These are phyloP conservation scores for Loxodes magnus DNA, from an alignment of 73 alveolate species.

Conservation along the genomic window DNA sequence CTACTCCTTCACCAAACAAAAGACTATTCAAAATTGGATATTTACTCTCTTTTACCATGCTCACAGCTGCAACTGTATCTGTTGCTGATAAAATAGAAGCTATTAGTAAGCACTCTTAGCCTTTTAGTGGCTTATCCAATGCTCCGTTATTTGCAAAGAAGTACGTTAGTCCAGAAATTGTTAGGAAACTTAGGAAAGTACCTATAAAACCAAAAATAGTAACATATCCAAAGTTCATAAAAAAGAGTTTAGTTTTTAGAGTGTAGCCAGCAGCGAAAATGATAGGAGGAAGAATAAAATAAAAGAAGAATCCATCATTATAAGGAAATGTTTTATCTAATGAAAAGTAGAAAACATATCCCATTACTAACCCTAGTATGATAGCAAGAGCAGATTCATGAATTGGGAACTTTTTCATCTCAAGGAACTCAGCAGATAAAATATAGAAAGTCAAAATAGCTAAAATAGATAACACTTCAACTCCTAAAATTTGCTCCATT, in stretches of 20 bases:
- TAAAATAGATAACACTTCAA: conserved; percentile 40
- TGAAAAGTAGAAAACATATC: conserved; percentile 37
- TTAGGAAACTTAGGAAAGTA: conserved; percentile 59
- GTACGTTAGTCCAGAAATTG: conserved; percentile 48
- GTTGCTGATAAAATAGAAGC: conserved; percentile 93
- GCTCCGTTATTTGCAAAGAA: conserved; percentile 44
- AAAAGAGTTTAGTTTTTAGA: conserved; percentile 57
- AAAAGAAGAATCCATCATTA: conserved; percentile 79
- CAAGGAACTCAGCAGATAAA: conserved; percentile 44
- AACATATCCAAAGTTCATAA: conserved; percentile 73
- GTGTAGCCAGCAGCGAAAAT: conserved; percentile 96
- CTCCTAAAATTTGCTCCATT: conserved; percentile 32
- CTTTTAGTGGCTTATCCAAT: conserved; percentile 27
- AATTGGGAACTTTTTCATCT: conserved; percentile 47
- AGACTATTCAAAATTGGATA: conserved; percentile 81
- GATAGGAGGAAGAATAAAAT: conserved; percentile 88
- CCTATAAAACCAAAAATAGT: conserved; percentile 75
- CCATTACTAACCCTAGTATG: conserved; percentile 47
- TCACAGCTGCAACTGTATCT: conserved; percentile 93
- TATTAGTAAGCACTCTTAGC: conserved; percentile 45
- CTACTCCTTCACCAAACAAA: conserved; percentile 96
- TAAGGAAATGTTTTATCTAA: conserved; percentile 34
- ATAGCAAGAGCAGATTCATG: conserved; percentile 81
- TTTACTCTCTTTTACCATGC: conserved; percentile 73
- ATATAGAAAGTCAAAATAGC: conserved; percentile 38